A percentile compares a stretch with the other conserved stretches of the same genome.
Evolutionary conservation across 1,284 basidiomycete species (phyloP).

Genomic region (Trichosporon coremiiforme): DNA sequence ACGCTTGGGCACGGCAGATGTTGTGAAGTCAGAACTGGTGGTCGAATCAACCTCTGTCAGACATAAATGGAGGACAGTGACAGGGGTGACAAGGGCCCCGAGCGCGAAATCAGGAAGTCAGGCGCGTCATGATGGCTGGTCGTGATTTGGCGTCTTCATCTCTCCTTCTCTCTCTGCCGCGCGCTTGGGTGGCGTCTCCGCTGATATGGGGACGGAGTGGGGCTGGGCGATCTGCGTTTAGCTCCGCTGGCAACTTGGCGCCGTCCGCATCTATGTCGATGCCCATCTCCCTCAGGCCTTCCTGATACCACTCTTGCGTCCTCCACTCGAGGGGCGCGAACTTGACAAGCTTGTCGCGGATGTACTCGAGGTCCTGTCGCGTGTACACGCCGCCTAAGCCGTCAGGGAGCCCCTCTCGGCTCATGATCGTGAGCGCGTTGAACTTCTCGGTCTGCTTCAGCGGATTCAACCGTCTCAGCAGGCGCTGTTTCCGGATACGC

Average conservation of each 20-base stretch:
- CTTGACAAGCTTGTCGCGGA: neutral
- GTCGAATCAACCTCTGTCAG: neutral
- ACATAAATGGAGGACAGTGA: neutral
- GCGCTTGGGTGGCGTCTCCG: too few relatives aligned
- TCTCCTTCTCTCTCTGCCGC: too few relatives aligned
- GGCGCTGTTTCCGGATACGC: neutral
- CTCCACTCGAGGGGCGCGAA: neutral
- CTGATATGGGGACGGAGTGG: too few relatives aligned
- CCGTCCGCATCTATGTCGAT: neutral
- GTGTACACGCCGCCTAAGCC: slow-evolving; percentile 1
- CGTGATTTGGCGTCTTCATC: too few relatives aligned
- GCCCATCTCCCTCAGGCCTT: neutral
- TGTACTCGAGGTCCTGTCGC: neutral
- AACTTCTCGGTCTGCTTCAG: neutral
- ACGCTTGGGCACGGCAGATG: neutral
- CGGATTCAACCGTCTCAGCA: neutral
- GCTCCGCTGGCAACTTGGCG: neutral
- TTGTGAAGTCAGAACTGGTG: neutral
- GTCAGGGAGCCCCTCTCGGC: neutral
- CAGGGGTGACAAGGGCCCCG: too few relatives aligned
- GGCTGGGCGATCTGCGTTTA: too few relatives aligned
- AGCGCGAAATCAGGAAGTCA: neutral
- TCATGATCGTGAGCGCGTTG: neutral
- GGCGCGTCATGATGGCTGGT: neutral
- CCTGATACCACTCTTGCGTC: neutral